Base-by-base conservation (phyloP, 495 filamentous ascomycete genomes). In the Lophium mytilinum region DNA sequence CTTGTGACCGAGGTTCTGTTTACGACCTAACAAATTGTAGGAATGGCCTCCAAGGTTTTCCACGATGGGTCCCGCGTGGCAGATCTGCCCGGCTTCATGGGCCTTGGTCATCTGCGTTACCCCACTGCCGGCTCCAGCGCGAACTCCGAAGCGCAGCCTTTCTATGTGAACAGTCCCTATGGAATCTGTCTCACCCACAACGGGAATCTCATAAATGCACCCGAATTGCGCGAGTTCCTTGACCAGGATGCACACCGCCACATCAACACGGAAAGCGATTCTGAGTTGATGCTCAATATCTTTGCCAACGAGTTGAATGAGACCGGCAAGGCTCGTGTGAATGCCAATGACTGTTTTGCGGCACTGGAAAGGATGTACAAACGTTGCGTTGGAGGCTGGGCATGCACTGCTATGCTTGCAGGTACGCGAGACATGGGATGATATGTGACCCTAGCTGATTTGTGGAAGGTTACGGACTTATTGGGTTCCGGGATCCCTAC, bases 181-280 rank as follows among this genome's bases (percentile, higher is more conserved):
- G 89, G 90, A 18, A 82, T 85, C 58, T 79, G 71, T 64, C 74
- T 84, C 62, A 78, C 79, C 11, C 80, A 88, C 72, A 96, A 96
- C 66, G 93, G 93, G 35, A 98, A 97, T 70, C 77, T 97, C 42
- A 91, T 96, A 75, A 97, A 98, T 68, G 87, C 90, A n/a, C 78
- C 80, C 3, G 84, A 87, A 43, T 76, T 98, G 41, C 85, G 83
- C 66, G 70, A 74, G 55, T 90, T 84, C 66, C 80, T 98, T 39
- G 93, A 98, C 64, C 75, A 85, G 60, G 89, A 91, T 58, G 93
- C 89, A 5, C 91, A 94, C 71, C 80, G 93, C 62, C 93, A 97
- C 69, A 91, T 97, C 73, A 98, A 98, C 73, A 95, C 93, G 24
- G 90, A 97, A 57, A 90, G 85, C 53, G 93, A 98, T 70, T 90